A percentile compares a stretch with the other conserved stretches of the same genome.
Conservation (phyloP, 2,329 filamentous ascomycete species). For the Alternaria brassicicola region DNA sequence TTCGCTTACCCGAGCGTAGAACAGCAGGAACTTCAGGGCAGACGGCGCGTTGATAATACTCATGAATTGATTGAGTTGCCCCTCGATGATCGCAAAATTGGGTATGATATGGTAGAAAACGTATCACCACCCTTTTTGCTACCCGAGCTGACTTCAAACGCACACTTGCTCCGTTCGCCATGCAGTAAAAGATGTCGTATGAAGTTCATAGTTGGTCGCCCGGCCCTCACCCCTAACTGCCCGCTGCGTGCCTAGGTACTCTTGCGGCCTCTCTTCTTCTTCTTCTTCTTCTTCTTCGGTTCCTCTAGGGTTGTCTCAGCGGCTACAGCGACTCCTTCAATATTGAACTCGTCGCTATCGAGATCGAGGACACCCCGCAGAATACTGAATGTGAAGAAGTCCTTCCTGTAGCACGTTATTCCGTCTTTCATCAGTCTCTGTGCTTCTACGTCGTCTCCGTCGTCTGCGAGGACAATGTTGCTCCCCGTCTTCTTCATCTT, state of each 20-base stretch:
- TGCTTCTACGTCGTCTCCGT: slow-evolving; percentile 47
- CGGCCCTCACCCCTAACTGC: not conserved
- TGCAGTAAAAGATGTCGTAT: slow-evolving; percentile 7
- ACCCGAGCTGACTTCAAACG: not conserved
- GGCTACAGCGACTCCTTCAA: slow-evolving; percentile 10
- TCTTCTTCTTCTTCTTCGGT: slow-evolving; percentile 27
- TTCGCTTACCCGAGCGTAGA: slow-evolving; percentile 9
- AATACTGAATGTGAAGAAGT: slow-evolving; percentile 53
- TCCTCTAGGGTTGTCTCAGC: slow-evolving; percentile 4
- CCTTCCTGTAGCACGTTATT: slow-evolving; percentile 50
- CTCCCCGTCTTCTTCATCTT: slow-evolving; percentile 29
- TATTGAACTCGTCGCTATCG: slow-evolving; percentile 49
- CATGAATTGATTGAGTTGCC: not conserved
- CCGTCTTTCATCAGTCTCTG: slow-evolving; percentile 41
- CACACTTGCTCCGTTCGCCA: slow-evolving; percentile 8
- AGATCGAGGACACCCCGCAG: slow-evolving; percentile 52
- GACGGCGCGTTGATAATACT: not conserved
- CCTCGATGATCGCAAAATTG: not conserved
- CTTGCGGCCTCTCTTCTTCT: slow-evolving; percentile 25
- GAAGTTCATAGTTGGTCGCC: not conserved
- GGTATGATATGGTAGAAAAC: not conserved
- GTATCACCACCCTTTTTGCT: not conserved
- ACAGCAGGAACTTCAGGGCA: not conserved
- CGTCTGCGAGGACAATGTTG: slow-evolving; percentile 49
- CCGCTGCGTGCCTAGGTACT: slow-evolving; percentile 9